Conservation (phyloP, 2,329 filamentous ascomycete species). For the Penicillium sp. region DNA sequence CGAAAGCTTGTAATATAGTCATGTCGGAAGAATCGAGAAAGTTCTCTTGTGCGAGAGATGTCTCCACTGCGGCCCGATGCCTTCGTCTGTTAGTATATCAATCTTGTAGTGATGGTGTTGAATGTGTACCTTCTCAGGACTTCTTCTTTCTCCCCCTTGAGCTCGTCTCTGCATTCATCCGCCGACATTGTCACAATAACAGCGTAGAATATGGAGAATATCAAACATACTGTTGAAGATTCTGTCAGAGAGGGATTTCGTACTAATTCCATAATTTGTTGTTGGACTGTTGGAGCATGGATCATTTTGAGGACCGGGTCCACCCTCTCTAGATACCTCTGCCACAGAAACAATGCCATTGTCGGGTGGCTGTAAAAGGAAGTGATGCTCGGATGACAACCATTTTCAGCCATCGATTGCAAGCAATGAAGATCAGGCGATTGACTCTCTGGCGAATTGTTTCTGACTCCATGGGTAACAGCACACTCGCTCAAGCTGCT, state of each 20-base stretch:
- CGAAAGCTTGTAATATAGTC: slow-evolving; percentile 20
- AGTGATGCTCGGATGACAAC: no score
- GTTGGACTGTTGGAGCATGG: slow-evolving; percentile 53
- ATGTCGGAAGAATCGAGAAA: slow-evolving; percentile 14
- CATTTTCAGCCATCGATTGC: no score
- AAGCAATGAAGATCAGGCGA: no score
- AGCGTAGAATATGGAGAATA: slow-evolving; percentile 21
- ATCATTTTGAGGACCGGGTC: slow-evolving; percentile 57
- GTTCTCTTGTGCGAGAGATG: slow-evolving; percentile 11
- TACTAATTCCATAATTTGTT: slow-evolving; percentile 45
- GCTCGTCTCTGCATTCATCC: slow-evolving; percentile 11
- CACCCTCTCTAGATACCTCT: slow-evolving; percentile 34
- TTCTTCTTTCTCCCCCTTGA: slow-evolving; percentile 10
- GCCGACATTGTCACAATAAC: slow-evolving; percentile 13
- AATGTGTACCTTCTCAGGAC: slow-evolving; percentile 14
- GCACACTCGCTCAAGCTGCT: no score
- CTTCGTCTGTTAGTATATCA: slow-evolving; percentile 9
- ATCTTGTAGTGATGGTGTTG: neutral
- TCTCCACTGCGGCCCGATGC: slow-evolving; percentile 19
- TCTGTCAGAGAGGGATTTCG: neutral
- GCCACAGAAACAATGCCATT: slow-evolving; percentile 17
- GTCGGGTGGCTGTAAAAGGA: neutral
- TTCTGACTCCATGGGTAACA: no score
- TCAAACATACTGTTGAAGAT: slow-evolving; percentile 10
- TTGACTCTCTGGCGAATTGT: no score